phyloP scores from a whole-genome alignment of 176 grass and related monocot species.

The Phoenix roebelenii region DNA sequence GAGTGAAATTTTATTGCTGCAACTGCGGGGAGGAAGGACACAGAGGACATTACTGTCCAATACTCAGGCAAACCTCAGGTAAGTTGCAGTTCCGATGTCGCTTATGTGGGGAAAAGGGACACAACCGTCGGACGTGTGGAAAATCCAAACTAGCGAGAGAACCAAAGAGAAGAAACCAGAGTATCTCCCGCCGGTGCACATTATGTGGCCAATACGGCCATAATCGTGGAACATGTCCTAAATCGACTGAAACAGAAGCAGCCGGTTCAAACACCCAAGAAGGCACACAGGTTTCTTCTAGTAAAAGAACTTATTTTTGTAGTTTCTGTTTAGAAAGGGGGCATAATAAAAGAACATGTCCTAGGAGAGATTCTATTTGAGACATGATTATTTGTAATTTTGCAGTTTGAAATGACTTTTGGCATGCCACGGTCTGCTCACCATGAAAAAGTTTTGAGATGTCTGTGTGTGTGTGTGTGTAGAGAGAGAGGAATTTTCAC shows the following conservation, averaged over 20 bases:
- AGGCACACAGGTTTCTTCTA: constrained; percentile 19
- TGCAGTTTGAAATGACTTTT: too few species aligned
- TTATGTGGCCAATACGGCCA: constrained; percentile 48
- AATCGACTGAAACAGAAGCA: constrained; percentile 9
- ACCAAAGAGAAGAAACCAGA: constrained; percentile 5
- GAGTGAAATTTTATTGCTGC: constrained; percentile 81
- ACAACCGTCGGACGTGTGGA: constrained; percentile 71
- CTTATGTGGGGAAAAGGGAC: constrained; percentile 58
- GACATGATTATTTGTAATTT: neutral
- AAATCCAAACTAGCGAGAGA: constrained; percentile 25
- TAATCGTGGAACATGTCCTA: constrained; percentile 36
- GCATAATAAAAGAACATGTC: constrained; percentile 69
- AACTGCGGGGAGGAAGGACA: constrained; percentile 75
- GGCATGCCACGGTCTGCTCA: neutral
- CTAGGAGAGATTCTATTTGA: constrained; percentile 16
- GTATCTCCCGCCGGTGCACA: constrained; percentile 28
- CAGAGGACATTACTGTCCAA: constrained; percentile 62
- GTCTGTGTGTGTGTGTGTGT: too few species aligned
- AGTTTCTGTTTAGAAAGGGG: constrained; percentile 50
- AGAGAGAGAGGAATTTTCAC: too few species aligned
- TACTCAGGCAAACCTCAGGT: constrained; percentile 27
- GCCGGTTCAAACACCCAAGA: constrained; percentile 19
- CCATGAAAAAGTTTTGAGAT: too few species aligned
- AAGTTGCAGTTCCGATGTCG: constrained; percentile 44
- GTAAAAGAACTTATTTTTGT: constrained; percentile 43